Base-by-base conservation (phyloP, 2,329 filamentous ascomycete genomes). In the Fusarium begoniae region DNA sequence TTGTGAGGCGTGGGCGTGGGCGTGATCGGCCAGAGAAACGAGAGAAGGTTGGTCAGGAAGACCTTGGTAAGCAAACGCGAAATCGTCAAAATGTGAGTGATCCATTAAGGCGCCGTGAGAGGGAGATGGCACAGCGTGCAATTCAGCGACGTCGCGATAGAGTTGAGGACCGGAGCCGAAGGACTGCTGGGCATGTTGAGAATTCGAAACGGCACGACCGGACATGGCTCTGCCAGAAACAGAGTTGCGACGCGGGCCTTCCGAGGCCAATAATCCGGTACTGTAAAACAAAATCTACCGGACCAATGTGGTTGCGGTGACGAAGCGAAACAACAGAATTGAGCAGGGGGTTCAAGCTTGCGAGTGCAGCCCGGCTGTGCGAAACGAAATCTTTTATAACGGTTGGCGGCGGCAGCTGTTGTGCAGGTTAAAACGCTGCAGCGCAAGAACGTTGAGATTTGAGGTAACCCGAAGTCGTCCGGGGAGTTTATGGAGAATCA, bases 11-110 rank as follows among this genome's bases (percentile, higher is more conserved):
- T 79, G 78, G 68, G 82, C 81, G 22, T 80, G 77, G 69, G 82
- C 81, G 22, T 81, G 77, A n/a, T 83, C 82, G 24, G 79, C 66
- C 37, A 81, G 77, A 70, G 70, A 79, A 66, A 79, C 80, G 75
- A 87, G 85, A 28, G 85, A 80, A 53, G 79, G 79, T 69, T 84
- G 83, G 63, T 85, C 85, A 30, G 82, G 70, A 15, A 87, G 78
- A 51, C 73, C 84, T 82, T 77, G 75, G 75, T 87, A 90, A 7
- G 86, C 77, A 74, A 89, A 90, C 28, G 85, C 81, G 75, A 89
- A 90, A 70, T 88, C 86, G 69, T 83, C 82, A 76, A 90, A 90
- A 56, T 87, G 85, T 22, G 85, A 80, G 40, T 83, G 75, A 71
- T 88, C 85, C 75, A 87, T 84, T 76, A 86, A 77, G 72, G 74